A percentile compares a stretch with the other conserved stretches of the same genome.
Conservation (phyloP, 2,329 filamentous ascomycete genomes). For the Fusarium albidum region DNA sequence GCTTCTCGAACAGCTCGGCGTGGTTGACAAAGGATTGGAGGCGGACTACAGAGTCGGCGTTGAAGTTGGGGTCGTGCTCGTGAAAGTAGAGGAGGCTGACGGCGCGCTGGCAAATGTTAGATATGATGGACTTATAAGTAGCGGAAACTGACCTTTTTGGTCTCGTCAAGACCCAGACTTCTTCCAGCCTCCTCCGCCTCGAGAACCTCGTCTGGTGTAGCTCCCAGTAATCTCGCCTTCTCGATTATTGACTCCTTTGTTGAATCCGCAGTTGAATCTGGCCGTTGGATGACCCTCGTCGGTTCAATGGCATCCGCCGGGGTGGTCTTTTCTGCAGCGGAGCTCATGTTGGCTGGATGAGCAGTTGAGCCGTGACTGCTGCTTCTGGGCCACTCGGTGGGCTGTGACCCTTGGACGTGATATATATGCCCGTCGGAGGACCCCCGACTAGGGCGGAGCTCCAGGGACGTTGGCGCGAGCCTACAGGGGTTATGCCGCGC, state of each 20-base stretch:
- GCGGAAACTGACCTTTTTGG: constrained; percentile 1
- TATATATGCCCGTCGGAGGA: not conserved
- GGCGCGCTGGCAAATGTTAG: constrained; percentile 18
- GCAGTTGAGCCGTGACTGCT: too few relatives aligned
- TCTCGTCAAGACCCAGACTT: constrained; percentile 16
- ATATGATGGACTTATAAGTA: accelerated
- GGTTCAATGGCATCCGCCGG: not conserved
- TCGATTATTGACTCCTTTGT: constrained; percentile 6
- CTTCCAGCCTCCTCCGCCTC: constrained; percentile 27
- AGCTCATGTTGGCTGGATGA: constrained; percentile 5
- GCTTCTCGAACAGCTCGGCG: constrained; percentile 42
- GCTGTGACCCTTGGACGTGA: too few relatives aligned
- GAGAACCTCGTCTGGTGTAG: constrained; percentile 20
- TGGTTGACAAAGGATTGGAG: constrained; percentile 30
- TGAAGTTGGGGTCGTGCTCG: constrained; percentile 36
- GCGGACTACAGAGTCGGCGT: constrained; percentile 22
- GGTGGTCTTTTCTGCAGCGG: constrained; percentile 1
- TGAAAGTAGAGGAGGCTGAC: constrained; percentile 30
- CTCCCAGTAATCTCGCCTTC: constrained; percentile 14
- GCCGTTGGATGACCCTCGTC: not conserved
- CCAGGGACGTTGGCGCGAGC: not conserved
- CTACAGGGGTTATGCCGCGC: not conserved
- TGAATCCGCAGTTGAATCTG: not conserved
- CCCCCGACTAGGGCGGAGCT: not conserved
- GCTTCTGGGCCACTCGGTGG: too few relatives aligned